These are phyloP conservation scores for Emergomyces pasteurianus DNA, from an alignment of 2,329 filamentous ascomycete species.

Conservation along the genomic window DNA sequence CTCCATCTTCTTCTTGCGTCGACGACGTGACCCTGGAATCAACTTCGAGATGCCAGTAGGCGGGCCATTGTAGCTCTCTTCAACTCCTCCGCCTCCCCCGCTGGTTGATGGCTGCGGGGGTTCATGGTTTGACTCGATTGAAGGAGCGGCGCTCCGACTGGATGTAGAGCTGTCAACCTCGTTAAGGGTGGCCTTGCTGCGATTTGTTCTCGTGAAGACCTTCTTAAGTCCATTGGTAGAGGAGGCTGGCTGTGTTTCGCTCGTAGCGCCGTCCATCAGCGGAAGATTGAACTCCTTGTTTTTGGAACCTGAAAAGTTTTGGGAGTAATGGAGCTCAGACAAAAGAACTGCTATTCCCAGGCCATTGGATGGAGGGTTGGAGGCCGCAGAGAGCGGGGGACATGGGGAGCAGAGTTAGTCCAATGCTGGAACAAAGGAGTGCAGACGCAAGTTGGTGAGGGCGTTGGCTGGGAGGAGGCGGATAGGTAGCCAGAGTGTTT, in stretches of 20 bases:
- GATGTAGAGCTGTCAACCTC: constrained; percentile 20
- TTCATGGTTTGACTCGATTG: constrained; percentile 28
- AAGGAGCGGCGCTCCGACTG: constrained; percentile 23
- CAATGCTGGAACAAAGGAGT: neutral
- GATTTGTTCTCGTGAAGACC: constrained; percentile 24
- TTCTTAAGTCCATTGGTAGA: constrained; percentile 26
- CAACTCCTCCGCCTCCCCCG: constrained; percentile 16
- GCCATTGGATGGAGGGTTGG: neutral
- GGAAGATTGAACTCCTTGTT: neutral
- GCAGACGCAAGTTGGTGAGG: neutral
- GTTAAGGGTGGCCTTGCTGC: constrained; percentile 25
- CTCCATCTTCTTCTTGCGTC: constrained; percentile 33
- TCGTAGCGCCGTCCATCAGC: constrained; percentile 24
- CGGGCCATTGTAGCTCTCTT: constrained; percentile 25
- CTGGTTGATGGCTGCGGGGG: constrained; percentile 27
- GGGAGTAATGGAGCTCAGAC: neutral
- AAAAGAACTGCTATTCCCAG: neutral
- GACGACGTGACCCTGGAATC: constrained; percentile 27
- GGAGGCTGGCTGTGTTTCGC: constrained; percentile 17
- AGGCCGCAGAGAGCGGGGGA: neutral
- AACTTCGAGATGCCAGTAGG: constrained; percentile 41
- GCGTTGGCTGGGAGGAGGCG: neutral
- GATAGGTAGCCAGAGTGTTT: neutral
- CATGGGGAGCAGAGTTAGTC: neutral
- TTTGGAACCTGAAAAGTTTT: neutral